Percentiles rank a stretch among this genome's conserved stretches.
These are phyloP conservation scores for Ophiognomonia clavigignenti-juglandacearum DNA, from an alignment of 2,329 filamentous ascomycete genomes.

Conservation along the genomic window DNA sequence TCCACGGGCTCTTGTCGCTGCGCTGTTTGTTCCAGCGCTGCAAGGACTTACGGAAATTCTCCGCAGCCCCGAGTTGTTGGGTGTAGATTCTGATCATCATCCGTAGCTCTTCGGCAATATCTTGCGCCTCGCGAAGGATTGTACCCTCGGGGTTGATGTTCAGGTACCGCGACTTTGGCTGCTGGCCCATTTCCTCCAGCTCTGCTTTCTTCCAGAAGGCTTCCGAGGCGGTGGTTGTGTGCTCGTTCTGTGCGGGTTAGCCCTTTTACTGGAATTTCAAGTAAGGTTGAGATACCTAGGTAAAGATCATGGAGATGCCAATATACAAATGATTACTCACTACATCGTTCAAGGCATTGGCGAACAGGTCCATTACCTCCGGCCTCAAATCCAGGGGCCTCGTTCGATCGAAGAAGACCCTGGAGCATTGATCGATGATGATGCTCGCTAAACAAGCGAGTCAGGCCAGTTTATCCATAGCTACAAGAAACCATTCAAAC, in stretches of 20 bases:
- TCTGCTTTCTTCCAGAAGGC: neutral
- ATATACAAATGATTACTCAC: neutral
- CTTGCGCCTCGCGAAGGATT: conserved; percentile 4
- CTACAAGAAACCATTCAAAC: too few relatives aligned
- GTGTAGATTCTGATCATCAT: conserved; percentile 11
- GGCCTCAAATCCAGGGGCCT: conserved; percentile 5
- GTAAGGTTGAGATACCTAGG: too few relatives aligned
- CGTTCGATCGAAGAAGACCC: conserved; percentile 13
- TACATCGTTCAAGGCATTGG: neutral
- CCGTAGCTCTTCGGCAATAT: conserved; percentile 7
- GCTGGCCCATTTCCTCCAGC: neutral
- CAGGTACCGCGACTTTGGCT: neutral
- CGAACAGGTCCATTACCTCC: conserved; percentile 12
- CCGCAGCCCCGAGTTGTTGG: conserved; percentile 3
- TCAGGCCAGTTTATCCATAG: too few relatives aligned
- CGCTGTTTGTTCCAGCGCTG: neutral
- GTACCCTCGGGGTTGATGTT: conserved; percentile 6
- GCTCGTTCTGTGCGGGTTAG: neutral
- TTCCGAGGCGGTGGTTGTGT: neutral
- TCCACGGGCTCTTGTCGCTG: neutral
- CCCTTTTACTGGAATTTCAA: too few relatives aligned
- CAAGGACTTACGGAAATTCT: conserved; percentile 2
- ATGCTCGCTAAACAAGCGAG: conserved; percentile 2
- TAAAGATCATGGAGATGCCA: too few relatives aligned
- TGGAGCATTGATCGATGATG: conserved; percentile 15